Percentiles rank a stretch among this genome's conserved stretches.
Conservation (phyloP, 2,329 filamentous ascomycete genomes). For the Arthrobotrys sinensis region DNA sequence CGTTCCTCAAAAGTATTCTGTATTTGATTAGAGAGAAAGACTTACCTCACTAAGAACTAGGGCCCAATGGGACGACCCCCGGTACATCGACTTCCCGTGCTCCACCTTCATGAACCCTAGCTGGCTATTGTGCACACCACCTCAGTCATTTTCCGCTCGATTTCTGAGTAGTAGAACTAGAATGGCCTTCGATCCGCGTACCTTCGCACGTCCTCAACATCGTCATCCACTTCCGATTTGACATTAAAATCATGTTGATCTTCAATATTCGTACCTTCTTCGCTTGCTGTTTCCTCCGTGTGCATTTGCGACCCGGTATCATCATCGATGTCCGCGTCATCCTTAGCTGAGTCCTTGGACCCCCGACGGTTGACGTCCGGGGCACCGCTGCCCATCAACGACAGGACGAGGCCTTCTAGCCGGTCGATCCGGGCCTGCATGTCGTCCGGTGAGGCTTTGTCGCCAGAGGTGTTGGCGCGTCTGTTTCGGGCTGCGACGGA, state of each 20-base stretch:
- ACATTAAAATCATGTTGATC: conserved; percentile 69
- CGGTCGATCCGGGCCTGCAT: conserved; percentile 99
- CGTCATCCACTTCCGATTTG: conserved; percentile 71
- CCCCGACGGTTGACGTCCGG: conserved; percentile 63
- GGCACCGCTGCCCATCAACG: conserved; percentile 80
- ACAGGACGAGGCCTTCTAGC: conserved; percentile 90
- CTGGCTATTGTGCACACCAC: conserved; percentile 66
- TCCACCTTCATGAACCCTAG: conserved; percentile 85
- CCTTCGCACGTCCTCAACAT: conserved; percentile 72
- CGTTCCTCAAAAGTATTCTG: conserved; percentile 1
- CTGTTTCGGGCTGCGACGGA: conserved; percentile 52
- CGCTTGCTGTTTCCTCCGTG: conserved; percentile 61
- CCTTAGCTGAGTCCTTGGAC: conserved; percentile 66
- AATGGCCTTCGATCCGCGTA: conserved; percentile 70
- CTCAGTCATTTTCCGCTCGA: conserved; percentile 60
- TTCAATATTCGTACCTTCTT: conserved; percentile 63
- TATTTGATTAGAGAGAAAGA: conserved; percentile 29
- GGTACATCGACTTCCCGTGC: conserved; percentile 79
- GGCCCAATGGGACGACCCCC: conserved; percentile 88
- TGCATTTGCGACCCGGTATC: conserved; percentile 69
- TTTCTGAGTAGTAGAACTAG: conserved; percentile 60
- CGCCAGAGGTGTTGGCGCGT: conserved; percentile 60
- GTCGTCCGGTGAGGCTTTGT: conserved; percentile 78
- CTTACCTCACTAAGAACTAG: conserved; percentile 79
- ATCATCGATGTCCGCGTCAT: conserved; percentile 73